Conservation (phyloP, 2,329 filamentous ascomycete species). For the Celoporthe dispersa region DNA sequence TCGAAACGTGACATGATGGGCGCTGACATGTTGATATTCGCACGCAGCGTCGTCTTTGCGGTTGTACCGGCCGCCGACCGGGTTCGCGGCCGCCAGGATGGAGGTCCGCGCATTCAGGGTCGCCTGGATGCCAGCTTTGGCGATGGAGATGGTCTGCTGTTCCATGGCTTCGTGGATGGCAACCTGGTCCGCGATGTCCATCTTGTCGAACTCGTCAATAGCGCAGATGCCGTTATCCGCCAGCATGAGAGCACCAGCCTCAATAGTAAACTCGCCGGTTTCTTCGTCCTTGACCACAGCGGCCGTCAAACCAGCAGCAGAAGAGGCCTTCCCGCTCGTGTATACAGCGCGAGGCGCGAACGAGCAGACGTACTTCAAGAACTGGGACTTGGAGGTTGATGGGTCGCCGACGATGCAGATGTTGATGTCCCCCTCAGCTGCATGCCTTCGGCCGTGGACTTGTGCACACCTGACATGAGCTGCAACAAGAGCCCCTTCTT, state of each 20-base stretch:
- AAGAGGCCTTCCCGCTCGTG: constrained; percentile 96
- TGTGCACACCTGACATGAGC: constrained; percentile 93
- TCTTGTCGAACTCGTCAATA: constrained; percentile 99
- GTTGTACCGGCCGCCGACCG: constrained; percentile 95
- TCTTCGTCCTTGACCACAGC: constrained; percentile 98
- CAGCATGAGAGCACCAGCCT: constrained; percentile 96
- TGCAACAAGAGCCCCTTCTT: constrained; percentile 96
- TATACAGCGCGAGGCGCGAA: constrained; percentile 97
- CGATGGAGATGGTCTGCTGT: constrained; percentile 98
- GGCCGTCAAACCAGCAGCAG: constrained; percentile 93
- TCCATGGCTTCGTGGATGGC: constrained; percentile 99
- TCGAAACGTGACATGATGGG: constrained; percentile 99
- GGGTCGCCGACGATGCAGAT: constrained; percentile 98
- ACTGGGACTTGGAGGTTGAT: constrained; percentile 96
- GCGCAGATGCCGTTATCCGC: constrained; percentile 97
- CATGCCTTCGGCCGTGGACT: constrained; percentile 92
- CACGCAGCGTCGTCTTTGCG: constrained; percentile 91
- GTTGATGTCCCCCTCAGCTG: constrained; percentile 96
- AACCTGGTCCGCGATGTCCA: constrained; percentile 96
- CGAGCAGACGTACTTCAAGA: constrained; percentile 96
- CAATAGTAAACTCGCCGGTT: constrained; percentile 97
- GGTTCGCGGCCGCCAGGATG: constrained; percentile 95
- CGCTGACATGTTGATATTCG: constrained; percentile 98
- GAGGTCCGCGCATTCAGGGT: constrained; percentile 95
- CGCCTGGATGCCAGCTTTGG: constrained; percentile 97